These are phyloP conservation scores for Suillus paluster DNA, from an alignment of 768 basidiomycete species.

Conservation along the genomic window DNA sequence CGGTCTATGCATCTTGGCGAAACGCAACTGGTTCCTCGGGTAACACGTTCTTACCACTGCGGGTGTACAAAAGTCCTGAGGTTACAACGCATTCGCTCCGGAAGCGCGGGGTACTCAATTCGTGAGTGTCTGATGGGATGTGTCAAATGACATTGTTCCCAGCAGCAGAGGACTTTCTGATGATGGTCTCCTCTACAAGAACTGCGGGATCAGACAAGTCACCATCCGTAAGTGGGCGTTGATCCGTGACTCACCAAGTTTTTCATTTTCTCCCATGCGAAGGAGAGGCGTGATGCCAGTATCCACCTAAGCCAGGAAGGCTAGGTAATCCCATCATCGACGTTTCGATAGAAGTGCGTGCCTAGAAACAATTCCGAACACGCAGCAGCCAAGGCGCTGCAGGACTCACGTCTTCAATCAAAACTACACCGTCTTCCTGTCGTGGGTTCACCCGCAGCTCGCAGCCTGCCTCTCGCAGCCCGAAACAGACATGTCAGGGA, in stretches of 20 bases:
- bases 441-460: background rate
- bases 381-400: background rate
- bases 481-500: constrained; percentile 7
- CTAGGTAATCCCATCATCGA: constrained; percentile 47
- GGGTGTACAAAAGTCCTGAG: background rate
- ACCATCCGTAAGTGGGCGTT: background rate
- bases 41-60: background rate
- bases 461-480: too few species aligned
- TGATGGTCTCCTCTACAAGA: too few species aligned
- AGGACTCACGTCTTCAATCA: constrained; percentile 59
- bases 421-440: constrained; percentile 61
- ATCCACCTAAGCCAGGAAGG: constrained; percentile 62
- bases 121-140: background rate
- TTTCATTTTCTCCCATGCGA: constrained; percentile 47
- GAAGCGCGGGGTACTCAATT: background rate
- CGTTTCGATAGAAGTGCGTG: constrained; percentile 34
- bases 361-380: background rate
- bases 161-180: too few species aligned
- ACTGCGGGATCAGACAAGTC: too few species aligned
- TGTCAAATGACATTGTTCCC: background rate
- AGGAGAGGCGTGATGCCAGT: constrained; percentile 65
- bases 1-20: background rate
- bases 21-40: background rate
- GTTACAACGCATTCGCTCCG: background rate
- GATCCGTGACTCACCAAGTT: constrained; percentile 42